Base-by-base conservation (phyloP, 441 rosid genomes). In the Capsella rubella region DNA sequence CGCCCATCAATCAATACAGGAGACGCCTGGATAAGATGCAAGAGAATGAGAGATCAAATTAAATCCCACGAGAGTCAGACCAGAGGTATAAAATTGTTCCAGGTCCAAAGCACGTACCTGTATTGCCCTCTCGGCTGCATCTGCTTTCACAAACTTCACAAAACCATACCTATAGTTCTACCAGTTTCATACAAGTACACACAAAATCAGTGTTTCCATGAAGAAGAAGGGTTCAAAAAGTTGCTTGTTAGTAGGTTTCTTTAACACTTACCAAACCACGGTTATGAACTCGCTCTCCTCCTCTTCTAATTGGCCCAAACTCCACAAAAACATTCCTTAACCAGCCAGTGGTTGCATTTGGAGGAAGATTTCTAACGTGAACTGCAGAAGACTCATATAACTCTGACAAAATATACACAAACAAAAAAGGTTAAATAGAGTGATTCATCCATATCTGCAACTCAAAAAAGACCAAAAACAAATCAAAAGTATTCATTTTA, bases 141-240 rank as follows among this genome's bases (percentile, higher is more conserved):
- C 76, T 52, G 82, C 87, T 58, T 61, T 82, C 67, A 87, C 90
- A 83, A 88, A 92, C 78, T 84, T 87, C 76, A 92, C 93, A 53
- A 87, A 89, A 51, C 89, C 96, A 82, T 83, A 92, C 77, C 76
- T 78, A 77, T 84, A 81, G 18, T 86, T 86, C 95, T 92, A 80
- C 45, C 12, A 16, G 35, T 14, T 25, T 53, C 8, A 52, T 29
- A 62, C 18, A 67, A 61, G 45, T 35, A 18, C 9, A 32, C 60
- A 54, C 37, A 34, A 16, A 56, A 9, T 58, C 13, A 18, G 32
- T 37, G 15, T 18, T 59, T 35, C 61, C 40, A 32, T 32, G 21
- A 32, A 31, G 4, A 57, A 57, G 10, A 8, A 9, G 11, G 40
- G 40, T 37, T 37, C 40, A 37, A 16, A 32, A 34, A 54, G 34